Base-by-base conservation (phyloP, 768 basidiomycete species). In the Lanmaoa rubissima region DNA sequence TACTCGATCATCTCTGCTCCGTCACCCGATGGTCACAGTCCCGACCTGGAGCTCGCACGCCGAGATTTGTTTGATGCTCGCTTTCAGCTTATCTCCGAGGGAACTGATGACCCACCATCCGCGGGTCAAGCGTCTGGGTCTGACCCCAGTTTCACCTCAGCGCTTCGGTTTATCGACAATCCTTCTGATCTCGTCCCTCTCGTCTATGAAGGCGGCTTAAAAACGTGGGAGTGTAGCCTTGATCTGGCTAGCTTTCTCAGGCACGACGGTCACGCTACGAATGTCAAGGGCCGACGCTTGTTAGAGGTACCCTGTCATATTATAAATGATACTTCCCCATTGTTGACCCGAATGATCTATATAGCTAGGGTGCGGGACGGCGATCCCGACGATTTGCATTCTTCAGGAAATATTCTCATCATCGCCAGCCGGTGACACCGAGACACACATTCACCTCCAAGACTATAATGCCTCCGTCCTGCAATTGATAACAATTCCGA, bases 151-250 rank as follows among this genome's bases (percentile, higher is more conserved):
- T 31, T 46, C 21, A 57, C 67, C 44, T 71, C 74, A 0, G 79
- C 80, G 0, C 74, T 88, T 1, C 76, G 79, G 13, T 92, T 88
- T 55, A 76, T 96, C 17, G 88, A 93, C 60, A 83, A 87, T 1
- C 89, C 89, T 0, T 92, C 93, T 0, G 96, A 98, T 72, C 82
- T 99, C 14, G 84, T 98, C 4, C 90, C 94, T 3, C 87, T 94
- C 1, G 79, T 94, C 1, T 98, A 99, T 62, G 96, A 99, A 74
- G 96, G 96, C 21, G 96, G 96, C 6, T 70, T 98, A 50, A 98
- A 98, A 73, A 98, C 94, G 2, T 99, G 96, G 96, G 96, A 99
- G 70, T 96, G 93, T 62, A 90, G 91, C 47, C 73, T 94, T 14
- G 96, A 98, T 70, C 77, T 98, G 3, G 90, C 90, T 0, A 78